Conservation (phyloP, 345 rosid genomes). For the Chamaenerion angustifolium region DNA sequence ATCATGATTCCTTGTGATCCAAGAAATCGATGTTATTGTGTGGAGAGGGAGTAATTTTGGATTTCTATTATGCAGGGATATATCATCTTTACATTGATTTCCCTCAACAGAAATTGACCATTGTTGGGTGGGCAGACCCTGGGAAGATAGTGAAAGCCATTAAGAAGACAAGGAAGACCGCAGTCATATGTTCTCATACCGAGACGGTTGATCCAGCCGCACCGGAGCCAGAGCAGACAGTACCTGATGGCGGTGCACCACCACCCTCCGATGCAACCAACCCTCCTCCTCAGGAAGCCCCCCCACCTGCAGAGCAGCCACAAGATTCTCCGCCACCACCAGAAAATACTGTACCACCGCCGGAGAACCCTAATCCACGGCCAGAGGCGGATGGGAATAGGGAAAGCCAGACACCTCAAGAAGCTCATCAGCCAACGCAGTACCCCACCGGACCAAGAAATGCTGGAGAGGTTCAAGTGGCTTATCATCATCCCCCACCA, state of each 20-base stretch:
- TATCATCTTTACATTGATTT: slow-evolving; percentile 43
- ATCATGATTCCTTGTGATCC: neutral
- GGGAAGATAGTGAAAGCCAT: slow-evolving; percentile 49
- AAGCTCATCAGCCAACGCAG: no score
- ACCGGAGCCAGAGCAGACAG: slow-evolving; percentile 31
- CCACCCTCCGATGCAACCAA: slow-evolving; percentile 26
- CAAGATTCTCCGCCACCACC: slow-evolving; percentile 1
- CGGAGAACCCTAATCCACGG: neutral
- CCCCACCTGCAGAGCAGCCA: slow-evolving; percentile 27
- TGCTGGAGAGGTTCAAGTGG: slow-evolving; percentile 1
- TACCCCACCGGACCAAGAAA: neutral
- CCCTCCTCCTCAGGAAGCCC: slow-evolving; percentile 22
- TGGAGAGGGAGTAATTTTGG: neutral
- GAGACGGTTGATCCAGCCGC: slow-evolving; percentile 24
- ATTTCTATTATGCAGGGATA: slow-evolving; percentile 26
- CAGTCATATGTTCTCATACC: slow-evolving; percentile 35
- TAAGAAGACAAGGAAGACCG: slow-evolving; percentile 49
- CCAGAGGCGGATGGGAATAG: neutral
- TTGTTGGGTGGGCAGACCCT: slow-evolving; percentile 67
- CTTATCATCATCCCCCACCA: no score
- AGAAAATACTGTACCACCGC: neutral
- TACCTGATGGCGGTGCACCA: slow-evolving; percentile 20
- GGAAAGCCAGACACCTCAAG: neutral
- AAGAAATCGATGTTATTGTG: neutral
- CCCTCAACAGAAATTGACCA: slow-evolving; percentile 49